Percentiles rank a stretch among this genome's conserved stretches.
Conservation (phyloP, 225 moss, liverwort and hornwort genomes). For the Physcomitrellopsis africana region DNA sequence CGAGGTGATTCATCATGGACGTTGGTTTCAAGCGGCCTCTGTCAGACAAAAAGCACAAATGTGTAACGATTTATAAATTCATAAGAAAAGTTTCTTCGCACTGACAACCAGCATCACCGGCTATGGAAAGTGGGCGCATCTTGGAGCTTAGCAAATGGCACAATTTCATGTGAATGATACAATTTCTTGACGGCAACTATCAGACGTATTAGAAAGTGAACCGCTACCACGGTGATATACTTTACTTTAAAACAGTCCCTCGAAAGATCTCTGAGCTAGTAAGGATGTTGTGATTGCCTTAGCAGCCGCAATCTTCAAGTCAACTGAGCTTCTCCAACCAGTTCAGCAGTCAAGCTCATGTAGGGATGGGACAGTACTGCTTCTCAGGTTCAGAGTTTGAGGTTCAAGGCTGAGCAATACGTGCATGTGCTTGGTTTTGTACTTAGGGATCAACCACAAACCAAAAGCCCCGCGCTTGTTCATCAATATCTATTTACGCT, state of each 20-base stretch:
- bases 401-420: too few species aligned
- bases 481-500: too few species aligned
- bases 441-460: too few species aligned
- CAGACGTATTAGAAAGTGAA: too few species aligned
- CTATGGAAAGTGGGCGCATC: background rate
- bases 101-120: background rate
- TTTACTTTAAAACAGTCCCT: too few species aligned
- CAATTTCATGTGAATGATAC: background rate
- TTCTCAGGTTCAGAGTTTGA: too few species aligned
- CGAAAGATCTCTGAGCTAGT: conserved; percentile 1
- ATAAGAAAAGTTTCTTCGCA: conserved; percentile 29
- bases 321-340: background rate
- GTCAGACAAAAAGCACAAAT: conserved; percentile 42
- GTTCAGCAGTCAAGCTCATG: background rate
- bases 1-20: conserved; percentile 61
- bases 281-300: background rate
- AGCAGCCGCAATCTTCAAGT: background rate
- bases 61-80: conserved; percentile 67
- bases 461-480: too few species aligned
- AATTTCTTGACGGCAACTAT: too few species aligned
- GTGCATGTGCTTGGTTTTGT: too few species aligned
- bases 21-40: conserved; percentile 62
- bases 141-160: background rate
- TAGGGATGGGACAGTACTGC: too few species aligned
- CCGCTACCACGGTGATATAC: too few species aligned